phyloP scores from a whole-genome alignment of 768 basidiomycete species.

The Lactarius evosmus region DNA sequence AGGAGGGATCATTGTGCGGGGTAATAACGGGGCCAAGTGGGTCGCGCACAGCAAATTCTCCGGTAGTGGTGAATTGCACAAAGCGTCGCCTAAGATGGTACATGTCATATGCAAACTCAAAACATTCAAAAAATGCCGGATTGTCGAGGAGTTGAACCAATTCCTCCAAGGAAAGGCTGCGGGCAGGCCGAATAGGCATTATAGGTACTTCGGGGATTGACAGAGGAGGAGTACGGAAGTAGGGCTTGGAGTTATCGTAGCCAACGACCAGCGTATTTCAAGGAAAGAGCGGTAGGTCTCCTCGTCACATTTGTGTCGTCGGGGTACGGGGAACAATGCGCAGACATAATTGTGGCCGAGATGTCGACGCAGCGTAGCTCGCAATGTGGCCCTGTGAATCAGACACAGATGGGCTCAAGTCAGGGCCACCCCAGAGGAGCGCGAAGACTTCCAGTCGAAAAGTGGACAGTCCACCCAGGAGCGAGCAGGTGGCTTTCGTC shows the following conservation, averaged over 20 bases:
- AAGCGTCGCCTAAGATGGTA: background rate
- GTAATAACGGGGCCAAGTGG: constrained; percentile 1
- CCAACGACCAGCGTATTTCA: background rate
- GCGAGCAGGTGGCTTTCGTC: background rate
- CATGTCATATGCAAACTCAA: constrained; percentile 1
- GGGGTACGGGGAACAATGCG: background rate
- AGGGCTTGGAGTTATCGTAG: background rate
- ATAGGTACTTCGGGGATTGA: background rate
- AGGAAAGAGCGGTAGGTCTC: background rate
- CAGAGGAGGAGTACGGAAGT: background rate
- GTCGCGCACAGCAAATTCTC: constrained; percentile 1
- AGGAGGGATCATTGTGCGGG: background rate
- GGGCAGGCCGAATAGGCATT: background rate
- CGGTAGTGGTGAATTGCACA: background rate
- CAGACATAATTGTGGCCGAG: background rate
- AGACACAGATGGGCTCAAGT: background rate
- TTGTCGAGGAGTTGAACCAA: background rate
- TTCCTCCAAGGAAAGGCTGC: background rate
- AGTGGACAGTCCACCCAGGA: background rate
- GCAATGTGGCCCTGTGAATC: background rate
- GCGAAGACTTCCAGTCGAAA: background rate
- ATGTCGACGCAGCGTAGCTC: background rate
- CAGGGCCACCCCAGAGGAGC: background rate
- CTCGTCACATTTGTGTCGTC: background rate
- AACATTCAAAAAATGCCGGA: background rate